Evolutionary conservation across 805 yeast species (phyloP).

Genomic region (Metschnikowia continentalis): DNA sequence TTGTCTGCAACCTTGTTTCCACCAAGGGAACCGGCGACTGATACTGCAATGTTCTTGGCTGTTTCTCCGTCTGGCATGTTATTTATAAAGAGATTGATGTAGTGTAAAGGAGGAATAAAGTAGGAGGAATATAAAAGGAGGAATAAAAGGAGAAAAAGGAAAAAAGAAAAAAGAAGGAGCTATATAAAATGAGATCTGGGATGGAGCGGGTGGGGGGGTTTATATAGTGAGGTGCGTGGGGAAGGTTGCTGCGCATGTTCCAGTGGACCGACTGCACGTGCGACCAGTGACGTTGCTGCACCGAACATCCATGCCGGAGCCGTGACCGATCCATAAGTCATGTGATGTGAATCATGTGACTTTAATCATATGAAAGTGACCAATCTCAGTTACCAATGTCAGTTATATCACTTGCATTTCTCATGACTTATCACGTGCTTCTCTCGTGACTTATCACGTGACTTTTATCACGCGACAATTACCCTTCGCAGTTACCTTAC

Average conservation of each 20-base stretch:
- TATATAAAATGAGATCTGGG: too few relatives aligned
- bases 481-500: neutral
- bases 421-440: too few relatives aligned
- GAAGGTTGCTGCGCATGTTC: neutral
- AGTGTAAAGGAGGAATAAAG: too few relatives aligned
- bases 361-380: too few relatives aligned
- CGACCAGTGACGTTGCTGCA: neutral
- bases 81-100: too few relatives aligned
- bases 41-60: slow-evolving; percentile 32
- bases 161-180: too few relatives aligned
- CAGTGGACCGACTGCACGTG: neutral
- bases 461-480: neutral
- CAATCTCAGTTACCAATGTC: too few relatives aligned
- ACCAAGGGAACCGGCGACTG: slow-evolving; percentile 36
- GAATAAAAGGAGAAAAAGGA: too few relatives aligned
- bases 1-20: slow-evolving; percentile 38
- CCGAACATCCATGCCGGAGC: neutral
- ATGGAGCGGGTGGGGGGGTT: neutral
- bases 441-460: too few relatives aligned
- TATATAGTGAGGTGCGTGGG: neutral
- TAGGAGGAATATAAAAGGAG: too few relatives aligned
- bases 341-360: too few relatives aligned
- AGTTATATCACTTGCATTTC: too few relatives aligned
- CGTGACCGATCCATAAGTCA: neutral
- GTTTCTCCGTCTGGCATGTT: slow-evolving; percentile 13